Base-by-base conservation (phyloP, 2,329 filamentous ascomycete genomes). In the Aspergillus proliferans region DNA sequence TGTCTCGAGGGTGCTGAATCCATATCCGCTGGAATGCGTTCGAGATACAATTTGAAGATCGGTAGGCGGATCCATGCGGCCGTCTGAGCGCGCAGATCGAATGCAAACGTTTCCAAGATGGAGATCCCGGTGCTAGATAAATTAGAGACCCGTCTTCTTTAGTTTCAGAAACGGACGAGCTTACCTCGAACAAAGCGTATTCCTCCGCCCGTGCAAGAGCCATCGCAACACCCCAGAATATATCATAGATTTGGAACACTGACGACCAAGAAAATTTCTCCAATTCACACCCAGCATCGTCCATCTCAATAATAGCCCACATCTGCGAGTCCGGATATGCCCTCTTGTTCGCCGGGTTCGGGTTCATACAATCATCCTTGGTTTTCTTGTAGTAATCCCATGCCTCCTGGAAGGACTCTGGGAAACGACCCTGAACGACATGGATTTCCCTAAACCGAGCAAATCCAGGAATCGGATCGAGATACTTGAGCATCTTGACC, bases 71-170 rank as follows among this genome's bases (percentile, higher is more conserved):
- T 69, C 58, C 61, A 68, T 65, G 45, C 54, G 51, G 7, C 61
- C 61, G 47, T 66, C 57, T 38, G 57, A 30, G 12, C 63, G 59
- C 12, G 59, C 68, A 24, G 66, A 65, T 44, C 69, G 66, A 47
- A 84, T 76, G 59, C 83, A 85, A 15, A 86, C 77, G 56, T 86
- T 86, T n/a, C 82, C 82, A 33, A 83, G 70, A 64, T 86, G 83
- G 3, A 86, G 66, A 64, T 86, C 83, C 18, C 83, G 77, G 62
- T 86, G 83, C 71, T 75, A 33, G 15, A 21, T 12, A 34, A 39
- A 47, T 62, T 52, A 63, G 48, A 40, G 22, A 6, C 18, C 1
- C 5, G 22, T 21, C 3, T 21, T 22, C 22, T 22, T 22, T 6
- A 6, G 22, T 6, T 22, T 22, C 22, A 6, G 22, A 22, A 22